phyloP scores from a whole-genome alignment of 176 grass and related monocot genomes.

The Areca catechu region DNA sequence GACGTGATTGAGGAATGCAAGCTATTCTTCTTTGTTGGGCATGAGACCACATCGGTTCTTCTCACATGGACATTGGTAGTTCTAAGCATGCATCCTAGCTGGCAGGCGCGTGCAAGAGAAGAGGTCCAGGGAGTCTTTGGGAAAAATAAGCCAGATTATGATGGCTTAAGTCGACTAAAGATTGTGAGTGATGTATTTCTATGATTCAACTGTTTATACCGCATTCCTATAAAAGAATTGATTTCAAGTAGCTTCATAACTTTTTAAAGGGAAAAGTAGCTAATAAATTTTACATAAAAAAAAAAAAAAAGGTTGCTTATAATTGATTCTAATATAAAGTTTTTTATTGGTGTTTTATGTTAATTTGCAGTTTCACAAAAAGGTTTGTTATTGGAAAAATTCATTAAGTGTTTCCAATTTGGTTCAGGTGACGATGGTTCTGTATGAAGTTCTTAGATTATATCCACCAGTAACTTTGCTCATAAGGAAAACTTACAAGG shows the following conservation, averaged over 20 bases:
- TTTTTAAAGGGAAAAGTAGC: too few species aligned
- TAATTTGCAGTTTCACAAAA: too few species aligned
- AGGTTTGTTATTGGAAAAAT: too few species aligned
- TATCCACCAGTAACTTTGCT: not conserved
- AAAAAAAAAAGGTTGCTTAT: too few species aligned
- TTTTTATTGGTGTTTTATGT: too few species aligned
- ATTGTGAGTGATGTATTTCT: conserved; percentile 24
- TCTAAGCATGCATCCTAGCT: conserved; percentile 38
- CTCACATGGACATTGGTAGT: conserved; percentile 62
- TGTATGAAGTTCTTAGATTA: conserved; percentile 12
- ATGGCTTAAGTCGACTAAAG: conserved; percentile 40
- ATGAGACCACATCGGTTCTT: conserved; percentile 54
- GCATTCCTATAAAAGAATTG: too few species aligned
- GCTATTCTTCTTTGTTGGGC: conserved; percentile 62
- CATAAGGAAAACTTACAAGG: not conserved
- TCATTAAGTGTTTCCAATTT: not conserved
- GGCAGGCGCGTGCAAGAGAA: conserved; percentile 55
- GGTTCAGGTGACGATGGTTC: conserved; percentile 11
- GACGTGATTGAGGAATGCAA: conserved; percentile 68
- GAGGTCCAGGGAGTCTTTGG: conserved; percentile 56
- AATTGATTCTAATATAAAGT: too few species aligned
- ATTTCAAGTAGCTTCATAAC: too few species aligned
- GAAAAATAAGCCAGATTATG: conserved; percentile 26
- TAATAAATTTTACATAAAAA: too few species aligned
- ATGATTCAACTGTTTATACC: too few species aligned